Percentiles rank a stretch among this genome's conserved stretches.
These are phyloP conservation scores for Pseudogymnoascus sp. DNA, from an alignment of 2,329 filamentous ascomycete species.

Conservation along the genomic window DNA sequence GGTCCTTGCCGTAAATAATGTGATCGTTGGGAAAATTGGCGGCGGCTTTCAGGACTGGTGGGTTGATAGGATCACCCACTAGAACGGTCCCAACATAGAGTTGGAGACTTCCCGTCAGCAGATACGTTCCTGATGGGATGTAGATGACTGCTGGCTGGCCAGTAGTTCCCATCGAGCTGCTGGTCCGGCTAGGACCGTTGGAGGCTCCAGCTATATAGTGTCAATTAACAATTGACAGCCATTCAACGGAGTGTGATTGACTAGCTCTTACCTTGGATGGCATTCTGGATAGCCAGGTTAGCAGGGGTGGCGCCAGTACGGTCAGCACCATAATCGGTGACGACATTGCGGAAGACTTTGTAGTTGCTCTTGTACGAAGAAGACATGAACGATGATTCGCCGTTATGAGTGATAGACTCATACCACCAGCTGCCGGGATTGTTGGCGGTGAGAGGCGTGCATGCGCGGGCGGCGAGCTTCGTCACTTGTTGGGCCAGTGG, in stretches of 20 bases:
- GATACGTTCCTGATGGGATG: constrained; percentile 21
- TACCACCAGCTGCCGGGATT: too few species aligned
- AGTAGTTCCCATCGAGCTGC: too few species aligned
- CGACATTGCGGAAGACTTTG: constrained; percentile 33
- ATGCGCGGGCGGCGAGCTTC: too few species aligned
- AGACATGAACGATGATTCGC: constrained; percentile 24
- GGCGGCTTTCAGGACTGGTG: constrained; percentile 25
- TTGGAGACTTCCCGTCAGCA: constrained; percentile 20
- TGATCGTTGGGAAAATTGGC: constrained; percentile 23
- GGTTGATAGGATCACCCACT: constrained; percentile 26
- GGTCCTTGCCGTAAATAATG: constrained; percentile 25
- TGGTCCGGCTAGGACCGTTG: too few species aligned
- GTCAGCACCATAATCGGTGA: constrained; percentile 29
- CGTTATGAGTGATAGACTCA: too few species aligned
- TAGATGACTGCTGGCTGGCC: too few species aligned
- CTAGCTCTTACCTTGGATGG: too few species aligned
- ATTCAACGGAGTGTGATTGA: too few species aligned
- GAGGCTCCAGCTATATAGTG: too few species aligned
- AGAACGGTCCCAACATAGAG: constrained; percentile 17
- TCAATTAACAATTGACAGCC: too few species aligned
- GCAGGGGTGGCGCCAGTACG: constrained; percentile 28
- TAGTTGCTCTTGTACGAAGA: constrained; percentile 10
- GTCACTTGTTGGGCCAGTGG: too few species aligned
- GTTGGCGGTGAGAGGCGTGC: too few species aligned
- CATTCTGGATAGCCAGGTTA: constrained; percentile 23